These are phyloP conservation scores for Fallopia convolvulus DNA, from an alignment of 148 eudicot genomes.

Conservation along the genomic window DNA sequence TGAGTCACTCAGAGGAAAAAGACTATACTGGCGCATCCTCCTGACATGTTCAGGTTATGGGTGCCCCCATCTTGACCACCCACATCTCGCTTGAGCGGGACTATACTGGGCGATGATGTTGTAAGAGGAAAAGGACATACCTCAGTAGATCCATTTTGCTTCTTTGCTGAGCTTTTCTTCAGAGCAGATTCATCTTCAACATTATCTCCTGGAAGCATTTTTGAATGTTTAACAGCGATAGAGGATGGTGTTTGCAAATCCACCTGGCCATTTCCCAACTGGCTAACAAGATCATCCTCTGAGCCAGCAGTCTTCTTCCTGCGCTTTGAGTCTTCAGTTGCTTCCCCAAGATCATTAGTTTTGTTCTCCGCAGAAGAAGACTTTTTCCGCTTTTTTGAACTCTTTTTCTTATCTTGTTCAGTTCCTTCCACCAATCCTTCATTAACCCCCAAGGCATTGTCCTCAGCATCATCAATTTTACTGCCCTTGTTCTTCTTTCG, in stretches of 20 bases:
- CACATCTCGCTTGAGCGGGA: too few relatives aligned
- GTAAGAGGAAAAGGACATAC: slow-evolving; percentile 22
- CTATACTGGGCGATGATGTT: too few relatives aligned
- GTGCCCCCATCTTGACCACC: too few relatives aligned
- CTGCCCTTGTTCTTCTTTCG: slow-evolving; percentile 2
- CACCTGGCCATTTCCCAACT: slow-evolving; percentile 18
- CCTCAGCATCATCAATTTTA: not conserved
- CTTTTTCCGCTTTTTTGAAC: slow-evolving; percentile 67
- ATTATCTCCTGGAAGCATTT: slow-evolving; percentile 26
- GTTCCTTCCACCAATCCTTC: slow-evolving; percentile 7
- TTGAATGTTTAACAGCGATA: slow-evolving; percentile 2
- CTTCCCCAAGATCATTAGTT: slow-evolving; percentile 13
- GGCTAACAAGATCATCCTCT: slow-evolving; percentile 18
- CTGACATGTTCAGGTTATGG: too few relatives aligned
- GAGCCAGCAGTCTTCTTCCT: slow-evolving; percentile 42
- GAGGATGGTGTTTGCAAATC: slow-evolving; percentile 15
- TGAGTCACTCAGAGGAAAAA: not conserved
- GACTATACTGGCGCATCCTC: not conserved
- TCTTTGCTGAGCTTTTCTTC: slow-evolving; percentile 27
- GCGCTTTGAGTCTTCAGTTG: slow-evolving; percentile 38
- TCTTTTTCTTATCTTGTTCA: slow-evolving; percentile 35
- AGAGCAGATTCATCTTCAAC: slow-evolving; percentile 23
- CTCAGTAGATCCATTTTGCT: slow-evolving; percentile 52
- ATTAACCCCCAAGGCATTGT: not conserved
- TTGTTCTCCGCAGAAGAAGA: slow-evolving; percentile 33